These are phyloP conservation scores for Yamadazyma buinensis DNA, from an alignment of 1,139 yeast genomes.

Conservation along the genomic window DNA sequence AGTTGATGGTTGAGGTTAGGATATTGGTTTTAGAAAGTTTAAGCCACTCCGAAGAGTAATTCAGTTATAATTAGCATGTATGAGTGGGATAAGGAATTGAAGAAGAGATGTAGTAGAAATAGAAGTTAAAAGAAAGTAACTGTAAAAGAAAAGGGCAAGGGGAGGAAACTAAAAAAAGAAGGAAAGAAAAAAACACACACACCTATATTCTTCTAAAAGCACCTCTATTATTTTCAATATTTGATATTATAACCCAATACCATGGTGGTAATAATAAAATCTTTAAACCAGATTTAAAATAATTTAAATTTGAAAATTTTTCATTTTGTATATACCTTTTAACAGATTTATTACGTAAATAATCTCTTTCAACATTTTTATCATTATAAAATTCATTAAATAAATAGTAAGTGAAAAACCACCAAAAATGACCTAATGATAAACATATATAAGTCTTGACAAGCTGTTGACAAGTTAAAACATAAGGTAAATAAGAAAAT, in stretches of 20 bases:
- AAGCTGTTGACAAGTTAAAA: constrained; percentile 7
- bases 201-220: background rate
- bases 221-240: constrained; percentile 10
- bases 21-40: too few relatives aligned
- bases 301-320: constrained; percentile 8
- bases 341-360: constrained; percentile 13
- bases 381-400: constrained; percentile 18
- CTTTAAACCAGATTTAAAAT: constrained; percentile 13
- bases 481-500: background rate
- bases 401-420: constrained; percentile 28
- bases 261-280: constrained; percentile 36
- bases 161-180: background rate
- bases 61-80: too few relatives aligned
- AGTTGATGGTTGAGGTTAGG: too few relatives aligned
- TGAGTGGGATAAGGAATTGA: too few relatives aligned
- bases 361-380: constrained; percentile 13
- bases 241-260: constrained; percentile 27
- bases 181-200: background rate
- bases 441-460: constrained; percentile 21
- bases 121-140: too few relatives aligned
- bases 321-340: constrained; percentile 12
- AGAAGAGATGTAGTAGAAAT: too few relatives aligned
- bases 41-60: too few relatives aligned
- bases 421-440: constrained; percentile 36
- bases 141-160: background rate